Conservation (phyloP, 1,139 yeast genomes). For the Candida smagusa region DNA sequence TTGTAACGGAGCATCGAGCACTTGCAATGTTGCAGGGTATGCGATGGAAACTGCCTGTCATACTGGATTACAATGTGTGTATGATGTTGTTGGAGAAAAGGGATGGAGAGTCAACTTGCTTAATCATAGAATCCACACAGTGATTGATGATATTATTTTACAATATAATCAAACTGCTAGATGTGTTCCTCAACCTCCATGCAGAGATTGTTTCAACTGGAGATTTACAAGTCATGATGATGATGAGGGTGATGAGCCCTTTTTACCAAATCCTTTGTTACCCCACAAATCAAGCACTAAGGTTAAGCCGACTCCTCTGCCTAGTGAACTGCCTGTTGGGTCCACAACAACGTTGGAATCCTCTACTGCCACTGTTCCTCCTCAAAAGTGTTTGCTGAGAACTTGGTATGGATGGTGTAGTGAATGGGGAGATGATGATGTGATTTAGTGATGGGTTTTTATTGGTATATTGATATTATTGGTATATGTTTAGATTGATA, state of each 20-base stretch:
- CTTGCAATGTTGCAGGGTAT: slow-evolving; percentile 90
- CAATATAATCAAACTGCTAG: slow-evolving; percentile 74
- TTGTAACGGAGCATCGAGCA: slow-evolving; percentile 89
- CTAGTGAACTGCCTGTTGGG: background rate
- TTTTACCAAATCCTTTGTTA: slow-evolving; percentile 36
- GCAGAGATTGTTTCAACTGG: slow-evolving; percentile 93
- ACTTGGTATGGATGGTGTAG: slow-evolving; percentile 50
- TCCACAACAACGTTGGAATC: slow-evolving; percentile 1
- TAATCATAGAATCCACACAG: slow-evolving; percentile 88
- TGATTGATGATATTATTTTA: slow-evolving; percentile 75
- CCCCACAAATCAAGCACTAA: slow-evolving; percentile 2
- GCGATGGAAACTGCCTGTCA: slow-evolving; percentile 98
- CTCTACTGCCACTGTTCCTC: slow-evolving; percentile 15
- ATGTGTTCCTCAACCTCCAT: slow-evolving; percentile 74
- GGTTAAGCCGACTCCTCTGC: background rate
- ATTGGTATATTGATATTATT: too few relatives aligned
- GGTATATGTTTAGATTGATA: too few relatives aligned
- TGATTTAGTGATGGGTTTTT: too few relatives aligned
- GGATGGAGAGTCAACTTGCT: slow-evolving; percentile 91
- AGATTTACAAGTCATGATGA: slow-evolving; percentile 60
- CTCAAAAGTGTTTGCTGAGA: slow-evolving; percentile 38
- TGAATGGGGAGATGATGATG: slow-evolving; percentile 36
- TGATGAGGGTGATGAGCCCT: slow-evolving; percentile 36
- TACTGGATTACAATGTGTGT: slow-evolving; percentile 82
- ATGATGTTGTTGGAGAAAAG: slow-evolving; percentile 82